Percentiles rank a stretch among this genome's conserved stretches.
Evolutionary conservation across 805 yeast species (phyloP).

Genomic region (Yarrowia sp.): DNA sequence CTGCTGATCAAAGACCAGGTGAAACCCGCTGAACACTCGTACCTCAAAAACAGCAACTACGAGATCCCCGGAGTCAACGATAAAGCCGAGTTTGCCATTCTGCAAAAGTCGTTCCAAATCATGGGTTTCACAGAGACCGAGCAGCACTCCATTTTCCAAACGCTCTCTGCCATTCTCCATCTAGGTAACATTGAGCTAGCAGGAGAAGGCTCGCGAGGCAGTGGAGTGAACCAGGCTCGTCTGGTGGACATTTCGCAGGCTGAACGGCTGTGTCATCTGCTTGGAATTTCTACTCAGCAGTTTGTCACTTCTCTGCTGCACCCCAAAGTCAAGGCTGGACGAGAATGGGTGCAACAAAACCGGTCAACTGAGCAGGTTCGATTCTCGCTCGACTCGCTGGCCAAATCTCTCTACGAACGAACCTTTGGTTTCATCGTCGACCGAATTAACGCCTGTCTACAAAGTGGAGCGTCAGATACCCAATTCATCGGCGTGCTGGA

Average conservation of each 20-base stretch:
- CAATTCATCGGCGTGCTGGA: constrained; percentile 82
- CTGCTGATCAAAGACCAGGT: constrained; percentile 47
- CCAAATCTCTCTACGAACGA: constrained; percentile 83
- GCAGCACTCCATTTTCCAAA: constrained; percentile 55
- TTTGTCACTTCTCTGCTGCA: constrained; percentile 61
- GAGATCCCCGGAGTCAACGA: constrained; percentile 77
- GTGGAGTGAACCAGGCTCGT: constrained; percentile 68
- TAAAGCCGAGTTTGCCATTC: constrained; percentile 57
- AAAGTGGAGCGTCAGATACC: constrained; percentile 42
- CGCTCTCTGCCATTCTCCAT: constrained; percentile 74
- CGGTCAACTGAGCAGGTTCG: constrained; percentile 77
- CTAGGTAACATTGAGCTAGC: constrained; percentile 80
- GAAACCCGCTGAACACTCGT: constrained; percentile 46
- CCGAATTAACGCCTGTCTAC: constrained; percentile 68
- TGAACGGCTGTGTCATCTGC: constrained; percentile 53
- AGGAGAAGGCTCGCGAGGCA: constrained; percentile 45
- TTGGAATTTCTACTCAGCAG: constrained; percentile 59
- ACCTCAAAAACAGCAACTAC: constrained; percentile 55
- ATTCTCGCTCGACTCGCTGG: constrained; percentile 77
- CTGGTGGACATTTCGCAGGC: constrained; percentile 54
- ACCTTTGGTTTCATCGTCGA: constrained; percentile 74
- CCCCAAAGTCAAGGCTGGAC: constrained; percentile 89
- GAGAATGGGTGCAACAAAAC: constrained; percentile 77
- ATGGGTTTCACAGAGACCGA: constrained; percentile 67
- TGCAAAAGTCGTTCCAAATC: constrained; percentile 64